Base-by-base conservation (phyloP, 331 rosid species). In the Malus hybrid region DNA sequence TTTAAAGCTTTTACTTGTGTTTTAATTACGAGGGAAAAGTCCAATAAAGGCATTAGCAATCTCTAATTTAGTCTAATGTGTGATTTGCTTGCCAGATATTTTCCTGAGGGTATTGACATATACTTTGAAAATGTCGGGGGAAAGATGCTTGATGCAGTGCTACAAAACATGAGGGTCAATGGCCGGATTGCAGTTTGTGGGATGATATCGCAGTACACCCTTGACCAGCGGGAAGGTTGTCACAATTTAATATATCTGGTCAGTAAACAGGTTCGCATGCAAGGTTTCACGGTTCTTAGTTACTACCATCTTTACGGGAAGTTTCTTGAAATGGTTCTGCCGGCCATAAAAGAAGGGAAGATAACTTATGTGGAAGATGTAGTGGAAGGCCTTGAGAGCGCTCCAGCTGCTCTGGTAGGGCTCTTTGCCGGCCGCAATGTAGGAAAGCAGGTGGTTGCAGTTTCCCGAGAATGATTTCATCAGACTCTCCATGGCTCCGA, bases 171-270 rank as follows among this genome's bases (percentile, higher is more conserved):
- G 79, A 74, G 75, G 26, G 53, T 7, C 33, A 14, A 39, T 0
- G 75, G 83, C 10, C 83, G 83, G 34, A 74, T 74, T n/a, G 83
- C 83, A 29, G 72, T 68, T 8, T 74, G 79, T 33, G 83, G 79
- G 71, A 74, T 79, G 83, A 79, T 74, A 32, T 79, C 83, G 13
- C 83, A 79, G 76, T 80, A 80, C 76, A 74, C 69, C 63, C 79
- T 80, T 24, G 60, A 68, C 10, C 20, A 69, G 66, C 75, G 53
- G 0, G 79, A 74, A 74, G 76, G 76, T 13, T 66, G 75, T 20
- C 71, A 74, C 29, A 80, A 74, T 64, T 28, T 80, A 11, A 19
- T 28, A 52, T 2, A 30, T 10, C 52, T 80, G 19, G 4, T 80
- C 10, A 0, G 3, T 5, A 68, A 68, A 15, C 61, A 63, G 52